Evolutionary conservation across 116 monocot species (phyloP), one percentile per base, ranked within the genome.

Genomic region (Cymodocea nodosa): DNA sequence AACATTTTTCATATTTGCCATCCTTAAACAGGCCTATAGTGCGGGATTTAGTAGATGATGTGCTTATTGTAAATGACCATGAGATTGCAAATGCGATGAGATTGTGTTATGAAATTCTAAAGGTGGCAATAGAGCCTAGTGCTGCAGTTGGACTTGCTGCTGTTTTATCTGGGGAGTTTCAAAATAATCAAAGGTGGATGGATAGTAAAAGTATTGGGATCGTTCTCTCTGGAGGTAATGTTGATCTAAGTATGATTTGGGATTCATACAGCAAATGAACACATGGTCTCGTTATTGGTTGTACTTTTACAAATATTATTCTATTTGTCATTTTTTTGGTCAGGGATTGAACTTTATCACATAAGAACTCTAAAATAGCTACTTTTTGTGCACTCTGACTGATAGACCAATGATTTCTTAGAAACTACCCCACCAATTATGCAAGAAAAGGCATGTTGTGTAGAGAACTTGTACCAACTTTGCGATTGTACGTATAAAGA

Each of bases 81-180:
- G 83, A 83, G 64, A 97, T 97, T 50, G 57, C 87, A 13, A 77
- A 87, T 72, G 95, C 95, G 59, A 90, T 97, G 95, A 81, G 66
- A 69, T 67, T 97, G 83, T 90, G 87, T 67, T 97, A 82, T 51
- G 95, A 90, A 76, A 75, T 97, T 70, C 80, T 97, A 59, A 97
- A 97, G 71, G 83, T 90, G 54, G 91, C 80, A 2, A 81, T 97
- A 56, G 95, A 97, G 60, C 95, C 95, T 0, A 97, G 95, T 35
- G 95, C 91, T 14, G 90, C 95, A 24, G 75, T 88, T 17, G 85
- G 95, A 11, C 85, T 97, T 22, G 95, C 95, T 23, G 90, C 81
- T 51, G 80, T 87, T 68, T 84, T 97, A 14, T 90, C 95, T 2
- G 67, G 84, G 19, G 52, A 81, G 68, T 90, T 90, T 61, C 79